Evolutionary conservation across 352 stramenopile genomes (phyloP).

Genomic region (Globisporangium radiosum): DNA sequence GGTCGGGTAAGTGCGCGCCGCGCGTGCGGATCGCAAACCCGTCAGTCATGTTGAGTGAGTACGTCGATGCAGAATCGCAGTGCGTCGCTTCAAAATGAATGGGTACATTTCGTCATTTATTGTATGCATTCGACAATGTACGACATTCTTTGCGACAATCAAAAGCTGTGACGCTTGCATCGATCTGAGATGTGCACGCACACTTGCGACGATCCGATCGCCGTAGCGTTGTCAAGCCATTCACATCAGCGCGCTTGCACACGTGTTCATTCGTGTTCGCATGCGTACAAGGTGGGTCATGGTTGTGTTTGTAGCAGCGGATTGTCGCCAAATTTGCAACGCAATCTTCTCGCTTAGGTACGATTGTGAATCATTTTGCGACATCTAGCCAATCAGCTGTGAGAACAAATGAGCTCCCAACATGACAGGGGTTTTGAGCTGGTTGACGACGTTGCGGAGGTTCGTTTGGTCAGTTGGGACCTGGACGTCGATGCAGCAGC

Average conservation of each 20-base stretch:
- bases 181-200: too few relatives aligned
- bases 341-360: not conserved
- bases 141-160: not conserved
- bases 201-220: too few relatives aligned
- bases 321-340: not conserved
- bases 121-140: not conserved
- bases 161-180: too few relatives aligned
- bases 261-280: not conserved
- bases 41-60: constrained; percentile 6
- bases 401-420: too few relatives aligned
- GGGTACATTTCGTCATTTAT: not conserved
- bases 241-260: not conserved
- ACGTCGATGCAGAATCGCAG: not conserved
- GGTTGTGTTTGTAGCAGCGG: not conserved
- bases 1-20: constrained; percentile 26
- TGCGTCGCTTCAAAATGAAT: not conserved
- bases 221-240: not conserved
- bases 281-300: not conserved
- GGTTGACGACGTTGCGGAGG: too few relatives aligned
- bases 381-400: too few relatives aligned
- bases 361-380: not conserved
- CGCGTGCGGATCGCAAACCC: constrained; percentile 23
- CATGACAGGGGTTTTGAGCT: too few relatives aligned
- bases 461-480: too few relatives aligned
- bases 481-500: not conserved